Evolutionary conservation across 2,329 filamentous ascomycete genomes (phyloP).

Genomic region (Trichoderma arundinaceum): DNA sequence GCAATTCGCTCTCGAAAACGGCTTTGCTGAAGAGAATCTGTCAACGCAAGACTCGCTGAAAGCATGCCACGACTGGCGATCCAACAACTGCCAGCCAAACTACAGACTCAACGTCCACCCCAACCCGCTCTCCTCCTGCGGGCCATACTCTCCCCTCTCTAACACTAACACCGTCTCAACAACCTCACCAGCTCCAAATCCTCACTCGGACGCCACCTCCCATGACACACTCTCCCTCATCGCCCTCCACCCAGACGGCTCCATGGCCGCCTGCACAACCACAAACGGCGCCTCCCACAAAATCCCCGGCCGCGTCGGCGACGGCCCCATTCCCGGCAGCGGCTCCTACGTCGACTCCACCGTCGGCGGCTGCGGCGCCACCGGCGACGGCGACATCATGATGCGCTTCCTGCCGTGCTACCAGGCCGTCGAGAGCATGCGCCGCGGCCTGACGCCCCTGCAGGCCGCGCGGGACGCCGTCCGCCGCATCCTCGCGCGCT

Average conservation of each 20-base stretch:
- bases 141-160: conserved; percentile 52
- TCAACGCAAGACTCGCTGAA: conserved; percentile 49
- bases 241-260: conserved; percentile 49
- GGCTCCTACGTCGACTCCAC: conserved; percentile 61
- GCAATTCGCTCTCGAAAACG: conserved; percentile 57
- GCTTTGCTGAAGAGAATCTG: conserved; percentile 54
- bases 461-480: conserved; percentile 59
- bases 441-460: conserved; percentile 54
- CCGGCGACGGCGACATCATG: conserved; percentile 63
- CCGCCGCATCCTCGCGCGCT: conserved; percentile 54
- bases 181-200: background rate
- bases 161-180: background rate
- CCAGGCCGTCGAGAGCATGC: conserved; percentile 60
- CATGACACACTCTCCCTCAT: conserved; percentile 63
- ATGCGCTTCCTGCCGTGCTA: conserved; percentile 64
- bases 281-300: conserved; percentile 62
- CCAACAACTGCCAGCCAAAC: conserved; percentile 55
- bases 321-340: conserved; percentile 60
- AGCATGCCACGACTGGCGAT: conserved; percentile 52
- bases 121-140: conserved; percentile 50
- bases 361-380: conserved; percentile 61
- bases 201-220: conserved; percentile 35
- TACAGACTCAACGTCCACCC: conserved; percentile 55
- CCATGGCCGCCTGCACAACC: conserved; percentile 60
- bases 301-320: conserved; percentile 60